These are phyloP conservation scores for Bipolaris oryzae DNA, from an alignment of 2,329 filamentous ascomycete genomes.

Conservation along the genomic window DNA sequence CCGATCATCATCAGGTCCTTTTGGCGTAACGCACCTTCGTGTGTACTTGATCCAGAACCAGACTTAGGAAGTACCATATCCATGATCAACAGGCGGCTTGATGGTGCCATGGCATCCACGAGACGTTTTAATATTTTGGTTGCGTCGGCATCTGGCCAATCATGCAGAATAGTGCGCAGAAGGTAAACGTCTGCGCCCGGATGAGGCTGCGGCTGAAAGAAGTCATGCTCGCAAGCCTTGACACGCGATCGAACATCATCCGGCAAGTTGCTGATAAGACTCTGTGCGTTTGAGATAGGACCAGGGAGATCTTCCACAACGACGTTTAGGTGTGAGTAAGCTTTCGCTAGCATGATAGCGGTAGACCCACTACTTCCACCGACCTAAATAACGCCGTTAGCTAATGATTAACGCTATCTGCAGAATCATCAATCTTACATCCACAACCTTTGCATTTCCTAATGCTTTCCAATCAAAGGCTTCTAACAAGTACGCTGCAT, in stretches of 20 bases:
- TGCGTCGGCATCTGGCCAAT: slow-evolving; percentile 59
- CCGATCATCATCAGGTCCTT: slow-evolving; percentile 12
- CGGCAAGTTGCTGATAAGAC: not conserved
- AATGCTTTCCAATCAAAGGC: slow-evolving; percentile 1
- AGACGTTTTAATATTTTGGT: slow-evolving; percentile 5
- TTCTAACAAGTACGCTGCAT: slow-evolving; percentile 2
- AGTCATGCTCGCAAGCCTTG: slow-evolving; percentile 3
- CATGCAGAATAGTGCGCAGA: slow-evolving; percentile 64
- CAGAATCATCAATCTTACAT: not conserved
- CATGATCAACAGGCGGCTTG: slow-evolving; percentile 6
- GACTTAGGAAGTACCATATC: slow-evolving; percentile 14
- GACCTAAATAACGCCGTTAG: not conserved
- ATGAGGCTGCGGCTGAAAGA: slow-evolving; percentile 3
- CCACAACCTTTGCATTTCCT: not conserved
- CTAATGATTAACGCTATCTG: not conserved
- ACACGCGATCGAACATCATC: slow-evolving; percentile 1
- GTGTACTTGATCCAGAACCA: slow-evolving; percentile 1
- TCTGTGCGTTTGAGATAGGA: slow-evolving; percentile 1
- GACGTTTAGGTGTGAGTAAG: not conserved
- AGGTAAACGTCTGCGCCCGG: slow-evolving; percentile 53
- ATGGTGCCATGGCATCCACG: not conserved
- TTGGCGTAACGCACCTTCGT: slow-evolving; percentile 5
- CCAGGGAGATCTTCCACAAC: slow-evolving; percentile 1
- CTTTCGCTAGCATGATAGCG: slow-evolving; percentile 1
- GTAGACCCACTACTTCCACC: slow-evolving; percentile 2